Evolutionary conservation across 2,329 filamentous ascomycete genomes (phyloP).

Genomic region (Ceratocystis albifundus): DNA sequence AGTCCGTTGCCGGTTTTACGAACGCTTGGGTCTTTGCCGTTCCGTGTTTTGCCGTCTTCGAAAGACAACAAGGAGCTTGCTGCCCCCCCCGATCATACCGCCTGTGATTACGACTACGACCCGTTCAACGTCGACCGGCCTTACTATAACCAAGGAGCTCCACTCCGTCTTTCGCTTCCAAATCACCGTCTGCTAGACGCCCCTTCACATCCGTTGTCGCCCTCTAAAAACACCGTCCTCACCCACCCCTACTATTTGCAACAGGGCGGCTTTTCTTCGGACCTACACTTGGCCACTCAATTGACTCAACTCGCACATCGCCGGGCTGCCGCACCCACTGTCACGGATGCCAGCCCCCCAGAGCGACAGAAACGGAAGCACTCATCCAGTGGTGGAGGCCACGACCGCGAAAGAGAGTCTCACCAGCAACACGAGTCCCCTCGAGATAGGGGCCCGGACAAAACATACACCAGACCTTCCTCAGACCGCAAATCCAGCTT

Average conservation of each 20-base stretch:
- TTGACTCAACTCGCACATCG: slow-evolving; percentile 19
- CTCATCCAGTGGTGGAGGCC: neutral
- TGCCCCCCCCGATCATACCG: slow-evolving; percentile 7
- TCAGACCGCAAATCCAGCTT: slow-evolving; percentile 13
- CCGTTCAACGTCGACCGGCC: slow-evolving; percentile 12
- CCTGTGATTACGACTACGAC: slow-evolving; percentile 16
- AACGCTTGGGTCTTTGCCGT: slow-evolving; percentile 18
- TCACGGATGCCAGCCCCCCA: slow-evolving; percentile 19
- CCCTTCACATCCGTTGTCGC: neutral
- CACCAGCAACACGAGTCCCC: neutral
- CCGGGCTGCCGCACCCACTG: slow-evolving; percentile 13
- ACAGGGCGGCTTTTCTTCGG: slow-evolving; percentile 21
- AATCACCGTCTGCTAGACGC: neutral
- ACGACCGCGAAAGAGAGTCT: neutral
- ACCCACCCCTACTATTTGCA: slow-evolving; percentile 21
- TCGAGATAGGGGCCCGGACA: neutral
- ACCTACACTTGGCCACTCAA: slow-evolving; percentile 22
- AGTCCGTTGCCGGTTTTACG: slow-evolving; percentile 21
- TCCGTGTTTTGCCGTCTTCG: slow-evolving; percentile 10
- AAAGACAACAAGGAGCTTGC: slow-evolving; percentile 4
- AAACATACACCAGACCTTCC: neutral
- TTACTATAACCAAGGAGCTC: neutral
- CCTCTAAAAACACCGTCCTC: slow-evolving; percentile 12
- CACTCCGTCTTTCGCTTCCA: neutral
- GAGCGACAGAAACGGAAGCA: slow-evolving; percentile 10